Evolutionary conservation across 768 basidiomycete genomes (phyloP).

Genomic region (Boletus rubroflammeus): DNA sequence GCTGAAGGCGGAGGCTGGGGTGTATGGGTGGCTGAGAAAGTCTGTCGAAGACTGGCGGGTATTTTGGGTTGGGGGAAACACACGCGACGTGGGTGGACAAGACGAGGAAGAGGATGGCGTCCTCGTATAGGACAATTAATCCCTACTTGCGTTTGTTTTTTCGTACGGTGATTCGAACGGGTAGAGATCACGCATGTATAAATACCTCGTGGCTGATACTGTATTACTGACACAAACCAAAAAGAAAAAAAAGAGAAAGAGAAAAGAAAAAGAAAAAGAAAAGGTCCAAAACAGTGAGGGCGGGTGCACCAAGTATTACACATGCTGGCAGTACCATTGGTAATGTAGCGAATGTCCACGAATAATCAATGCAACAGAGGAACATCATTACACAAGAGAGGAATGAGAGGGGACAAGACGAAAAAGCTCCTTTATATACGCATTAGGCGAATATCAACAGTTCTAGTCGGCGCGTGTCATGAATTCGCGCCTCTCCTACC

Average conservation of each 20-base stretch:
- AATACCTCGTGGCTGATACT: conserved; percentile 18
- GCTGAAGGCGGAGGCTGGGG: conserved; percentile 55
- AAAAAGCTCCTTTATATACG: conserved; percentile 10
- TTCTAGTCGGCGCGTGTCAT: conserved; percentile 13
- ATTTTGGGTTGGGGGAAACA: conserved; percentile 74
- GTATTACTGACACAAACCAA: conserved; percentile 17
- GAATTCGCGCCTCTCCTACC: conserved; percentile 29
- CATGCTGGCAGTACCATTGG: conserved; percentile 19
- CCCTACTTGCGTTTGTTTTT: too few species aligned
- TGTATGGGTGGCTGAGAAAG: conserved; percentile 78
- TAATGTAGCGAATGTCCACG: conserved; percentile 25
- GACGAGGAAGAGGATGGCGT: conserved; percentile 31
- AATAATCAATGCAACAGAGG: conserved; percentile 18
- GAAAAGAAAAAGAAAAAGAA: background rate
- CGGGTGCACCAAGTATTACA: conserved; percentile 28
- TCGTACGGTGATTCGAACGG: background rate
- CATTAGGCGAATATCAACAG: conserved; percentile 14
- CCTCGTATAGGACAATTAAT: too few species aligned
- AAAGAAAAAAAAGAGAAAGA: background rate
- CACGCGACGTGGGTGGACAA: conserved; percentile 24
- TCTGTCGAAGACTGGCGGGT: conserved; percentile 74
- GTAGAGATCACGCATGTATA: conserved; percentile 13
- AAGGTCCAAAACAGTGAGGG: conserved; percentile 19
- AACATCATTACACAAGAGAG: conserved; percentile 10
- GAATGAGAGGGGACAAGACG: background rate